A percentile compares a stretch with the other conserved stretches of the same genome.
Conservation (phyloP, 441 rosid genomes). For the Pelargonium cotyledonis region DNA sequence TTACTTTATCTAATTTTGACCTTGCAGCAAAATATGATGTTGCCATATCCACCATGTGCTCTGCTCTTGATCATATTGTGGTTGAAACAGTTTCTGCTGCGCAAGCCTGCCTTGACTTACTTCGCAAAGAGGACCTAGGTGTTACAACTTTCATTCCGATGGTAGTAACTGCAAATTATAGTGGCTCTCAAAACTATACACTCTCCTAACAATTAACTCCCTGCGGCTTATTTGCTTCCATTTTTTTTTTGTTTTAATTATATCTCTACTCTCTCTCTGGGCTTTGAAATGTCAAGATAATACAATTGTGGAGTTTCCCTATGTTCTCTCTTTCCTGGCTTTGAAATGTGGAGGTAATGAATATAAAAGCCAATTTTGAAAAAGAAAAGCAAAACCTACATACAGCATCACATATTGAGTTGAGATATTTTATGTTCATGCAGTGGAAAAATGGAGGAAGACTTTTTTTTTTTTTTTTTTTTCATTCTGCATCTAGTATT, state of each 20-base stretch:
- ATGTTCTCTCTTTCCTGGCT: background rate
- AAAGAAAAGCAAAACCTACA: too few species aligned
- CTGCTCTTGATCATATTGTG: constrained; percentile 85
- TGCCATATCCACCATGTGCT: constrained; percentile 90
- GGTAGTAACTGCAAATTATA: constrained; percentile 39
- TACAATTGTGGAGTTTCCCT: background rate
- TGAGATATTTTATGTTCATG: too few species aligned
- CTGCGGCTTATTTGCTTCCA: background rate
- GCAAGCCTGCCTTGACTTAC: constrained; percentile 86
- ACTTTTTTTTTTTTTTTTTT: background rate
- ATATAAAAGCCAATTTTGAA: too few species aligned
- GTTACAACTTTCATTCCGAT: constrained; percentile 93
- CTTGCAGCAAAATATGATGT: constrained; percentile 89
- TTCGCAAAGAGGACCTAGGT: constrained; percentile 79
- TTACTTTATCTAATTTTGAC: constrained; percentile 16
- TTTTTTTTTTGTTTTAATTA: background rate
- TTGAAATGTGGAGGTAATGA: background rate
- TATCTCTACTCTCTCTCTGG: background rate
- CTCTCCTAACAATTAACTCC: background rate
- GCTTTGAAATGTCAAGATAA: constrained; percentile 7
- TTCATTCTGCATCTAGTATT: background rate
- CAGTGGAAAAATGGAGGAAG: too few species aligned
- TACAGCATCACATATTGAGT: too few species aligned
- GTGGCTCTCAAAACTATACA: background rate
- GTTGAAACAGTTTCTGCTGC: constrained; percentile 93